Evolutionary conservation across 306 rosid species (phyloP).

Genomic region (Citrullus amarus): DNA sequence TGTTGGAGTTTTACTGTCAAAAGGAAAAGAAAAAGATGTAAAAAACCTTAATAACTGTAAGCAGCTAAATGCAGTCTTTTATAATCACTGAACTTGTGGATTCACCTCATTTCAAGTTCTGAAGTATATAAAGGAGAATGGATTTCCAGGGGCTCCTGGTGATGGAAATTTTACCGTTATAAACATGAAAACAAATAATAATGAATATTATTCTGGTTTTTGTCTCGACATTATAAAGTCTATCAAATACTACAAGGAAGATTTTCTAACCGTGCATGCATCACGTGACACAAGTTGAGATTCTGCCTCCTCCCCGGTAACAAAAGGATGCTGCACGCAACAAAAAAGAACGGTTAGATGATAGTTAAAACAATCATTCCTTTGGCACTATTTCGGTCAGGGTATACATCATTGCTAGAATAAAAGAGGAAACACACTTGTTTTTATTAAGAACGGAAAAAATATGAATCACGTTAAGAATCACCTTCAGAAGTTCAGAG

Average conservation of each 20-base stretch:
- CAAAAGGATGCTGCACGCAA: constrained; percentile 81
- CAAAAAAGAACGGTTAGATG: constrained; percentile 19
- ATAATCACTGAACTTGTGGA: neutral
- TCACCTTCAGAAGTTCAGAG: constrained; percentile 87
- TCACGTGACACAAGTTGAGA: constrained; percentile 21
- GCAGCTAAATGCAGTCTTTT: constrained; percentile 14
- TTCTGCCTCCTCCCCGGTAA: constrained; percentile 44
- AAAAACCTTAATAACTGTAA: constrained; percentile 2
- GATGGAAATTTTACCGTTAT: constrained; percentile 12
- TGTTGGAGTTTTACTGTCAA: constrained; percentile 29
- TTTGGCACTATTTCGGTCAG: neutral
- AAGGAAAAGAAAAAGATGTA: constrained; percentile 12
- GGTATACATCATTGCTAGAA: neutral
- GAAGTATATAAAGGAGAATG: constrained; percentile 29
- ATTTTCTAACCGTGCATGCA: constrained; percentile 44
- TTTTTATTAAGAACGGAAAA: constrained; percentile 7
- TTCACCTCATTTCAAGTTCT: constrained; percentile 2
- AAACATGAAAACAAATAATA: neutral
- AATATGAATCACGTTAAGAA: constrained; percentile 15
- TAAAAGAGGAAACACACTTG: neutral
- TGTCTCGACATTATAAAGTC: neutral
- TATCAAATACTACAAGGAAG: too few species aligned
- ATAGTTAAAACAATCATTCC: constrained; percentile 9
- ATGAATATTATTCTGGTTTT: constrained; percentile 13
- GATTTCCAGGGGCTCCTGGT: constrained; percentile 44